Evolutionary conservation across 495 filamentous ascomycete genomes (phyloP).

Genomic region (Lichina pygmaea): DNA sequence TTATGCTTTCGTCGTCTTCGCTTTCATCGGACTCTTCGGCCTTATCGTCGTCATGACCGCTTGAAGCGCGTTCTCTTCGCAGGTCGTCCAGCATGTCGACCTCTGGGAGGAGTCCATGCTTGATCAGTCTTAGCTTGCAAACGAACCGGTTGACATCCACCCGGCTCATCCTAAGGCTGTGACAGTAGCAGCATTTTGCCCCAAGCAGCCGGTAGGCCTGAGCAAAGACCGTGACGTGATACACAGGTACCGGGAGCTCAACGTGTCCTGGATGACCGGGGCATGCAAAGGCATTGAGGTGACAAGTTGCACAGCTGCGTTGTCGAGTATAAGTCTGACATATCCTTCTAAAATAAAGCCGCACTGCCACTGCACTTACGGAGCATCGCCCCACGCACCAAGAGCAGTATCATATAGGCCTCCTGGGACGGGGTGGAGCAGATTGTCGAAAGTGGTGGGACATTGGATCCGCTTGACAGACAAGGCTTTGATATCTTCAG

Average conservation of each 20-base stretch:
- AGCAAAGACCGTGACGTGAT: constrained; percentile 84
- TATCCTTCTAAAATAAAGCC: neutral
- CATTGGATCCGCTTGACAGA: constrained; percentile 85
- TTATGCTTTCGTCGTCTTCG: constrained; percentile 30
- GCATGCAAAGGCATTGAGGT: constrained; percentile 47
- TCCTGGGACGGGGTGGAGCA: constrained; percentile 60
- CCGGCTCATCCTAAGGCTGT: constrained; percentile 48
- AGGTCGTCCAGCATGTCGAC: constrained; percentile 39
- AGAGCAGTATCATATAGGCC: constrained; percentile 85
- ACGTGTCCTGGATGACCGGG: constrained; percentile 90
- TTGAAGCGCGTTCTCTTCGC: constrained; percentile 3
- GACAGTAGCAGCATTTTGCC: constrained; percentile 74
- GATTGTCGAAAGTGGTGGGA: constrained; percentile 64
- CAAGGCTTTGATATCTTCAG: constrained; percentile 59
- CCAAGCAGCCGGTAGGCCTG: constrained; percentile 62
- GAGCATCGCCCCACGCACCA: constrained; percentile 63
- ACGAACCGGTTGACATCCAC: constrained; percentile 42
- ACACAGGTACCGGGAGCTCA: constrained; percentile 73
- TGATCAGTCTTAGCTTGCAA: constrained; percentile 70
- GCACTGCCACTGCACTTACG: constrained; percentile 24
- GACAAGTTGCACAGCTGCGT: constrained; percentile 68
- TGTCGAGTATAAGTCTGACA: neutral
- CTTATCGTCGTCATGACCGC: neutral
- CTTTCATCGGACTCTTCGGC: constrained; percentile 23
- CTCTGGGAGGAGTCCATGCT: constrained; percentile 56